These are phyloP conservation scores for Rhizophora apiculata DNA, from an alignment of 345 rosid species.

Conservation along the genomic window DNA sequence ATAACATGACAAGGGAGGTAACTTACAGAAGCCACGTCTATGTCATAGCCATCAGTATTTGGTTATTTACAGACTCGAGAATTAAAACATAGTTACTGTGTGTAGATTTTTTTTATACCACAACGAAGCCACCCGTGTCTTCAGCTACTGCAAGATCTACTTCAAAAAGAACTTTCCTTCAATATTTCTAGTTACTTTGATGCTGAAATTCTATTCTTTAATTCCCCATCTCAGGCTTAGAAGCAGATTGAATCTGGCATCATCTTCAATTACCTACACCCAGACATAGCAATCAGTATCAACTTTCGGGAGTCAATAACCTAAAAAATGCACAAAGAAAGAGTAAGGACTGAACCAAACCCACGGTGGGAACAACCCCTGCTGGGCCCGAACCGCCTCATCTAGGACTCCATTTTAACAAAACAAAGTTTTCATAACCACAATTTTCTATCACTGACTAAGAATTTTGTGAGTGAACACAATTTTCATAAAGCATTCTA, in stretches of 20 bases:
- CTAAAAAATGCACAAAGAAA: not conserved
- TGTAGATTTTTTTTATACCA: not conserved
- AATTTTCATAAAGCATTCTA: too few relatives aligned
- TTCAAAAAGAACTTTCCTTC: constrained; percentile 9
- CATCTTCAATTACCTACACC: constrained; percentile 9
- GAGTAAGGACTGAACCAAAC: not conserved
- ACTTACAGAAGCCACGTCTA: not conserved
- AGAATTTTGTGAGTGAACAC: not conserved
- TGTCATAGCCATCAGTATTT: not conserved
- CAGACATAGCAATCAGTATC: not conserved
- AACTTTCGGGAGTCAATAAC: too few relatives aligned
- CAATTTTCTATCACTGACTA: too few relatives aligned
- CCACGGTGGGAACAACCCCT: too few relatives aligned
- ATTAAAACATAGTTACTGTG: not conserved
- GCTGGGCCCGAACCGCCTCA: too few relatives aligned
- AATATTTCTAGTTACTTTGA: constrained; percentile 4
- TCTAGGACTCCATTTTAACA: too few relatives aligned
- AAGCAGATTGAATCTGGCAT: constrained; percentile 14
- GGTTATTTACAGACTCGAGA: too few relatives aligned
- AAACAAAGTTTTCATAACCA: too few relatives aligned
- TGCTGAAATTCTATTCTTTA: constrained; percentile 3
- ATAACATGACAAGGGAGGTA: not conserved
- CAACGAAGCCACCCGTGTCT: not conserved
- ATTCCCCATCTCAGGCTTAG: constrained; percentile 11
- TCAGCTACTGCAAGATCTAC: not conserved